Evolutionary conservation across 2,329 filamentous ascomycete species (phyloP).

Genomic region (Knufia fluminis): DNA sequence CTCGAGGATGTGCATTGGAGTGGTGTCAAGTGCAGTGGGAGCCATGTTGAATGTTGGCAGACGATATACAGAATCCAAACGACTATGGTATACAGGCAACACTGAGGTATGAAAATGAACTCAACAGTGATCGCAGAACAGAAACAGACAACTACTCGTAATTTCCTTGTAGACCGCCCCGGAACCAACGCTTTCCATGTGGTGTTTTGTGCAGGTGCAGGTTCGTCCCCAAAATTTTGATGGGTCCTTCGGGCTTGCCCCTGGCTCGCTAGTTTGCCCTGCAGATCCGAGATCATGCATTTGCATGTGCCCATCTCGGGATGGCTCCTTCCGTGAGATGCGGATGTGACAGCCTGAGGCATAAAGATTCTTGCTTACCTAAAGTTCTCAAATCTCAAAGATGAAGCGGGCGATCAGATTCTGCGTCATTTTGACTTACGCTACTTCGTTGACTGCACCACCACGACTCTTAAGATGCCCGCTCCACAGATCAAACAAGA

Average conservation of each 20-base stretch:
- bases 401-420: background rate
- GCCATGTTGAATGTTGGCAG: slow-evolving; percentile 37
- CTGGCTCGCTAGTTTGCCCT: slow-evolving; percentile 4
- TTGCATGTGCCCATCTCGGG: slow-evolving; percentile 4
- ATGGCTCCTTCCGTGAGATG: background rate
- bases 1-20: slow-evolving; percentile 49
- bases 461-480: slow-evolving; percentile 41
- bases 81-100: slow-evolving; percentile 3
- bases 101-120: slow-evolving; percentile 10
- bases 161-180: slow-evolving; percentile 1
- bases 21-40: slow-evolving; percentile 28
- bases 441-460: background rate
- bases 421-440: background rate
- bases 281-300: background rate
- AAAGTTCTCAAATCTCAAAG: background rate
- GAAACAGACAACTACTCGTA: background rate
- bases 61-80: slow-evolving; percentile 1
- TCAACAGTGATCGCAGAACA: slow-evolving; percentile 14
- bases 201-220: background rate
- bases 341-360: background rate
- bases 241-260: background rate
- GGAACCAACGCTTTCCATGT: slow-evolving; percentile 4
- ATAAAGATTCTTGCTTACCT: slow-evolving; percentile 2
- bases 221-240: slow-evolving; percentile 2
- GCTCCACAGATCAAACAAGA: slow-evolving; percentile 93